A percentile compares a stretch with the other conserved stretches of the same genome.
These are phyloP conservation scores for Metschnikowia colocasiae DNA, from an alignment of 805 yeast species.

Conservation along the genomic window DNA sequence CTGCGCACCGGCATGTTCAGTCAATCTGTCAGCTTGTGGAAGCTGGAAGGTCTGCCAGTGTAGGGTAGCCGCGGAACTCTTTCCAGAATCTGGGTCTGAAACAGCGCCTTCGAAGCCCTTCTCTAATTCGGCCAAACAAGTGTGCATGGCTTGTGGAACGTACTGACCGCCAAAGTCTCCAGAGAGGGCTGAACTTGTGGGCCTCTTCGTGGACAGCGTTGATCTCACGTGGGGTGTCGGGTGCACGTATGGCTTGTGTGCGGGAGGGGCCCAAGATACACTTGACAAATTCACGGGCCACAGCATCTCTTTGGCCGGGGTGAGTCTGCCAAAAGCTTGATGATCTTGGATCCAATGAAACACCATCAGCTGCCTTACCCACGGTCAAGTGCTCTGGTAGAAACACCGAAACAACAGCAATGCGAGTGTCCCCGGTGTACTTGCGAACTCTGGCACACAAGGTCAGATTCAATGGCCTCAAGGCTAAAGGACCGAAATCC, in stretches of 20 bases:
- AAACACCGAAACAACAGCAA: slow-evolving; percentile 96
- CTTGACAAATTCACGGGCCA: slow-evolving; percentile 65
- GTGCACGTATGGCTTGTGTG: slow-evolving; percentile 19
- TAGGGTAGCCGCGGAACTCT: slow-evolving; percentile 82
- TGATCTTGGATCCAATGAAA: slow-evolving; percentile 85
- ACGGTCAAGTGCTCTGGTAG: slow-evolving; percentile 84
- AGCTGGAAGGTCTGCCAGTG: slow-evolving; percentile 93
- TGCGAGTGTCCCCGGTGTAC: slow-evolving; percentile 58
- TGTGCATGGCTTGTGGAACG: slow-evolving; percentile 93
- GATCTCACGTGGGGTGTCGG: slow-evolving; percentile 27
- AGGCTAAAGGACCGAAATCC: too few relatives aligned
- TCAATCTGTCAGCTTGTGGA: slow-evolving; percentile 88
- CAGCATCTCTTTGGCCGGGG: slow-evolving; percentile 56
- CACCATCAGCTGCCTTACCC: slow-evolving; percentile 86
- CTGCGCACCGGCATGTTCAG: slow-evolving; percentile 80
- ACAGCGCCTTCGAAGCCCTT: slow-evolving; percentile 81
- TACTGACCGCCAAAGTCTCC: slow-evolving; percentile 99
- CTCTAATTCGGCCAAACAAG: slow-evolving; percentile 88
- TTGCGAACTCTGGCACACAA: slow-evolving; percentile 74
- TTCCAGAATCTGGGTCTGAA: slow-evolving; percentile 93
- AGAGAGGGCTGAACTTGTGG: slow-evolving; percentile 66
- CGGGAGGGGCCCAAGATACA: slow-evolving; percentile 54
- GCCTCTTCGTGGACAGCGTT: slow-evolving; percentile 45
- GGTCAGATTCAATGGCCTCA: too few relatives aligned
- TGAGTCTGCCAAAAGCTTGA: slow-evolving; percentile 66